phyloP scores from a whole-genome alignment of 2,329 filamentous ascomycete species.

The Cordyceps cicadae region DNA sequence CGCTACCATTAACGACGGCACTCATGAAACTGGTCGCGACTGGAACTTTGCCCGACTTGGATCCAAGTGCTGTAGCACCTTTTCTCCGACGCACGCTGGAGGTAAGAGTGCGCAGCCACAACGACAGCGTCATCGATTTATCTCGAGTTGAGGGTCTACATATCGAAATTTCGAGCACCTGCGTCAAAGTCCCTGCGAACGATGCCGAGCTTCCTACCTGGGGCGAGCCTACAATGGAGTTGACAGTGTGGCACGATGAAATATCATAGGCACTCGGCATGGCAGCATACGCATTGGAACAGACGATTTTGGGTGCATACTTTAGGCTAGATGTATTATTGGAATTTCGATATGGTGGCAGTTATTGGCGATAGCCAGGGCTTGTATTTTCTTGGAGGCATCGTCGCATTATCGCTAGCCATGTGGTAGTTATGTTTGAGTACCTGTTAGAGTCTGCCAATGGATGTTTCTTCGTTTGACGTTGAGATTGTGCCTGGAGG shows the following conservation, averaged over 20 bases:
- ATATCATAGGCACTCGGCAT: background rate
- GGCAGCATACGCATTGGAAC: background rate
- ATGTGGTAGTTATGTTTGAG: constrained; percentile 11
- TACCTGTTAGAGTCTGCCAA: constrained; percentile 7
- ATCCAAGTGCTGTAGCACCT: constrained; percentile 27
- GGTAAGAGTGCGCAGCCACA: constrained; percentile 22
- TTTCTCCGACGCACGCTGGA: constrained; percentile 34
- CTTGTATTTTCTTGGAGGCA: constrained; percentile 11
- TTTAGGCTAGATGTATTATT: constrained; percentile 6
- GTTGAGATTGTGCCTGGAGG: background rate
- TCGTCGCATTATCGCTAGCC: constrained; percentile 8
- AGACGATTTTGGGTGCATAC: constrained; percentile 9
- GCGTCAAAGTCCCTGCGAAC: constrained; percentile 20
- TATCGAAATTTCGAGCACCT: constrained; percentile 24
- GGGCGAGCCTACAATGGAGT: constrained; percentile 14
- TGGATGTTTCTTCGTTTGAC: constrained; percentile 1
- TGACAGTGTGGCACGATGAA: constrained; percentile 6
- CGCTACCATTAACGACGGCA: constrained; percentile 43
- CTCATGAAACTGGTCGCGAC: constrained; percentile 35
- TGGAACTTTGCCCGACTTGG: constrained; percentile 30
- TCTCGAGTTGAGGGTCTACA: constrained; percentile 21
- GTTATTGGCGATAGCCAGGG: constrained; percentile 8
- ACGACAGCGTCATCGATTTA: constrained; percentile 20
- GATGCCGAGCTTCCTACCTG: constrained; percentile 22
- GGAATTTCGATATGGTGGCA: constrained; percentile 11